Base-by-base conservation (phyloP, 441 rosid species). In the Populus hybrid region DNA sequence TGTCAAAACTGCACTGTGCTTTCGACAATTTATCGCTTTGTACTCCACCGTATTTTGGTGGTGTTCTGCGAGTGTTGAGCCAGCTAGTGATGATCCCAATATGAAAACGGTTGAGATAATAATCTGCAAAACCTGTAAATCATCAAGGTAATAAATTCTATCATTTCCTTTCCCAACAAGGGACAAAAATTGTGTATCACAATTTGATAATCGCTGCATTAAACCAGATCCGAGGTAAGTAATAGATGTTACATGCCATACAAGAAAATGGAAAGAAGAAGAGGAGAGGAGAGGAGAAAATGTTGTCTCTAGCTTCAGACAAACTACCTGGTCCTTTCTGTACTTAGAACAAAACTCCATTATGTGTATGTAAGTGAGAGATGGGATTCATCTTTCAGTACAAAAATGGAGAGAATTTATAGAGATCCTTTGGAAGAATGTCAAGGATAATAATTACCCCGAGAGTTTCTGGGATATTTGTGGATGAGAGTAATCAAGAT, bases 1-100 rank as follows among this genome's bases (percentile, higher is more conserved):
- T 1, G 93, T 86, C 75, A 94, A 23, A 7, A 80, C 35, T 1
- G 95, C 93, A 10, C 73, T 87, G 78, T 94, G 93, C 70, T 88
- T 90, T 1, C 98, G 88, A 68, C 98, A 94, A 67, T 73, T 84
- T 24, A 87, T 70, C 0, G 95, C 95, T 10, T 38, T 11, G 63
- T 80, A 94, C 8, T 73, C 40, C 20, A 83, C 77, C 32, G 32
- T 36, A 16, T 71, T n/a, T 16, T 10, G 7, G 18, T 74, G 69
- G 70, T 78, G 70, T 70, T 83, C 85, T 61, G 72, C 81, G 21
- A 57, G 70, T 10, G 69, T 54, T 1, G 76, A 46, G 1, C 57
- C 68, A 24, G 64, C 2, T 16, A 83, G 10, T 26, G 80, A 64
- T 26, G 80, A 64, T 70, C 84, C 86, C 87, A 84, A 76, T 23